Conservation (phyloP, 306 rosid genomes). For the Pterocarpus santalinus region DNA sequence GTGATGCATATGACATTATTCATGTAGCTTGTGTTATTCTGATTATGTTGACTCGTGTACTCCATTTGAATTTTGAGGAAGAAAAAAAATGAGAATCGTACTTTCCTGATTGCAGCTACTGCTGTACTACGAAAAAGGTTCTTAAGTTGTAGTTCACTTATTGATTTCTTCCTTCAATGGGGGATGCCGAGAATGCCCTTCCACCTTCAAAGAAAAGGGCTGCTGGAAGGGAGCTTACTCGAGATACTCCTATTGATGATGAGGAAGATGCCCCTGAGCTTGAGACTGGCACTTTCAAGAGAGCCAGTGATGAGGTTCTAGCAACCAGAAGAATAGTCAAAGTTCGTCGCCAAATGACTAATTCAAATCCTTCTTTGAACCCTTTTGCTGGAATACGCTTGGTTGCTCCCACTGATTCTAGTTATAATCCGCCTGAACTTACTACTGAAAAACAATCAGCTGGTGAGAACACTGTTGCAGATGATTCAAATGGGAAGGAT, state of each 20-base stretch:
- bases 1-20: conserved; percentile 19
- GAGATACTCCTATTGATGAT: conserved; percentile 87
- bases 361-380: conserved; percentile 71
- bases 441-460: conserved; percentile 51
- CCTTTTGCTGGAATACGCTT: conserved; percentile 87
- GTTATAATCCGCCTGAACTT: conserved; percentile 54
- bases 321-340: conserved; percentile 87
- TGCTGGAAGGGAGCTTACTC: conserved; percentile 88
- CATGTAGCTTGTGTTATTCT: conserved; percentile 3
- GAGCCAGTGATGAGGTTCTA: conserved; percentile 89
- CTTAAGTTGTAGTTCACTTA: conserved; percentile 33
- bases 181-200: conserved; percentile 71
- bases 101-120: conserved; percentile 53
- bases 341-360: conserved; percentile 73
- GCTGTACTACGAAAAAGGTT: conserved; percentile 20
- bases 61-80: background rate
- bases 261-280: conserved; percentile 73
- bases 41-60: background rate
- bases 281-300: conserved; percentile 88
- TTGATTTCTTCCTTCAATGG: conserved; percentile 64
- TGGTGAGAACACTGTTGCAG: conserved; percentile 47
- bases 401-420: conserved; percentile 60
- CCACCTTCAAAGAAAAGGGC: conserved; percentile 90
- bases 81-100: conserved; percentile 8
- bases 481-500: conserved; percentile 49